Evolutionary conservation across 1,284 basidiomycete genomes (phyloP).

Genomic region (Caloboletus firmus): DNA sequence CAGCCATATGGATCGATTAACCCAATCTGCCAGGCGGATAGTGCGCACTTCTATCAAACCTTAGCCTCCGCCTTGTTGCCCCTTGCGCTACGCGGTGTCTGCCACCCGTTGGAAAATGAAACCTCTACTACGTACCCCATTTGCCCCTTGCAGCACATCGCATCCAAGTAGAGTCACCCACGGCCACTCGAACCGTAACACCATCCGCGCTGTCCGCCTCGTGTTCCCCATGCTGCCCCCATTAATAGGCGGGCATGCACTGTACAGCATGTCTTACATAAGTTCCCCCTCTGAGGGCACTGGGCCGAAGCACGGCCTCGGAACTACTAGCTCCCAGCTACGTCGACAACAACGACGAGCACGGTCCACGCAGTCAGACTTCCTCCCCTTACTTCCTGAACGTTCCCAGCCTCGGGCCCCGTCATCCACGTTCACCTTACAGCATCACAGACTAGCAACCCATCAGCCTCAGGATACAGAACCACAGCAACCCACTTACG

Average conservation of each 20-base stretch:
- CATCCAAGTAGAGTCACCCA: background rate
- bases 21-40: background rate
- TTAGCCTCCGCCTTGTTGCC: background rate
- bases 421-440: background rate
- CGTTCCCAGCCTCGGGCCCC: background rate
- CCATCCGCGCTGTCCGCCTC: slow-evolving; percentile 1
- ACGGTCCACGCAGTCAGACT: background rate
- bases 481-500: background rate
- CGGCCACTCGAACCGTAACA: background rate
- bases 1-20: background rate
- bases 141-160: background rate
- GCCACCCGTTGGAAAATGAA: background rate
- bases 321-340: background rate
- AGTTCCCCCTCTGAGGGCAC: slow-evolving; percentile 4
- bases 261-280: slow-evolving; percentile 19
- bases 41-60: background rate
- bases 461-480: background rate
- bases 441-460: background rate
- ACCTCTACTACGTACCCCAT: background rate
- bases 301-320: slow-evolving; percentile 1
- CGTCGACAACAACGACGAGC: background rate
- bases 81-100: background rate
- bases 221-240: slow-evolving; percentile 11
- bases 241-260: slow-evolving; percentile 1
- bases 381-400: background rate